These are phyloP conservation scores for Jasminum sambac DNA, from an alignment of 257 asterid species.

Conservation along the genomic window DNA sequence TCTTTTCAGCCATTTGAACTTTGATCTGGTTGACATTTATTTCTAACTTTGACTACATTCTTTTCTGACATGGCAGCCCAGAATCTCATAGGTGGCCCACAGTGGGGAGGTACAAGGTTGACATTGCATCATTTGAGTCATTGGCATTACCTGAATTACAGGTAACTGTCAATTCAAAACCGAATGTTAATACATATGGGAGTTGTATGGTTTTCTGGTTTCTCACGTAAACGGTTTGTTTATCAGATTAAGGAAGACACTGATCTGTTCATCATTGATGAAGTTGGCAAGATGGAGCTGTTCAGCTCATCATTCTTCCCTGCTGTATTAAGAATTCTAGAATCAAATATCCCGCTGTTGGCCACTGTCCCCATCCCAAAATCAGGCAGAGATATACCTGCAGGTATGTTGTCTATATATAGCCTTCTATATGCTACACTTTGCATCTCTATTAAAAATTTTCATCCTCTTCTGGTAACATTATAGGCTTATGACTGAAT, in stretches of 20 bases:
- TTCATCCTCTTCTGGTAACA: not conserved
- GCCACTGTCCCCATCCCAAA: constrained; percentile 77
- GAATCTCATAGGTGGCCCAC: constrained; percentile 83
- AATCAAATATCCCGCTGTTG: constrained; percentile 81
- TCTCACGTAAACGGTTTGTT: constrained; percentile 15
- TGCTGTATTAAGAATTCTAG: constrained; percentile 72
- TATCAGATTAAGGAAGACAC: constrained; percentile 74
- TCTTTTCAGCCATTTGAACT: constrained; percentile 1
- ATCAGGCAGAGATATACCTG: constrained; percentile 80
- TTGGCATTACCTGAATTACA: constrained; percentile 82
- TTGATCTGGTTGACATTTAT: constrained; percentile 16
- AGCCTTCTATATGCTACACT: constrained; percentile 9
- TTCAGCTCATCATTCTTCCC: constrained; percentile 85
- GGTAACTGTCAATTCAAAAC: constrained; percentile 42
- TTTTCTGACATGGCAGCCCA: constrained; percentile 40
- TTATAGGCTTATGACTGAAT: not conserved
- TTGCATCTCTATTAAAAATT: not conserved
- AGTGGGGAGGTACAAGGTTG: constrained; percentile 87
- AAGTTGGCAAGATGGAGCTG: constrained; percentile 93
- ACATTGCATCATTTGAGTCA: constrained; percentile 80
- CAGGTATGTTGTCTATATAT: constrained; percentile 50
- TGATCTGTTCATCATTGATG: constrained; percentile 77
- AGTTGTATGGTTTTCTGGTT: constrained; percentile 1
- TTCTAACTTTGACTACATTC: constrained; percentile 19
- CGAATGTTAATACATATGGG: too few species aligned